Conservation (phyloP, 1,284 basidiomycete genomes). For the Trichosporon ovoides region DNA sequence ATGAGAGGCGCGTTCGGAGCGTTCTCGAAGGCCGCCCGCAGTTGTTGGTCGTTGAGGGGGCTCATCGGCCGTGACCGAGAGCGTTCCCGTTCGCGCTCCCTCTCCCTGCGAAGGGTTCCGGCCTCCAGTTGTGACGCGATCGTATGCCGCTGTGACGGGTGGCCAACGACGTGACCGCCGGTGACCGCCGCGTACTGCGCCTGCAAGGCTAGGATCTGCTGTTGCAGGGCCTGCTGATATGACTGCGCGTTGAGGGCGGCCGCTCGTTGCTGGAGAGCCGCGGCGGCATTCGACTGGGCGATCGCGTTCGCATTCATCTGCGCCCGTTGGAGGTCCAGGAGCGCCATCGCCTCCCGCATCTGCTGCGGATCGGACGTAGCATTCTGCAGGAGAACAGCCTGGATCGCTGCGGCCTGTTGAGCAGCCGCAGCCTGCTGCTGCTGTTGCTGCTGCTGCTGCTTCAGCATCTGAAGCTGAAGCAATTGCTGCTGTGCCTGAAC, state of each 20-base stretch:
- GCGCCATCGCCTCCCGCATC: conserved; percentile 25
- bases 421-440: conserved; percentile 12
- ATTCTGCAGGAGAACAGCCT: conserved; percentile 19
- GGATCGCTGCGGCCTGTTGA: conserved; percentile 14
- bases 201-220: conserved; percentile 18
- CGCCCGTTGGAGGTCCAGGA: conserved; percentile 27
- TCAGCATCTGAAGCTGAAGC: conserved; percentile 13
- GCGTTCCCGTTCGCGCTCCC: conserved; percentile 19
- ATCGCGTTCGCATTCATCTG: conserved; percentile 16
- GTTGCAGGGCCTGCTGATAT: conserved; percentile 19
- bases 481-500: conserved; percentile 18
- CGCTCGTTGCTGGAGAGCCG: conserved; percentile 17
- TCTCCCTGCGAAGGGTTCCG: conserved; percentile 17
- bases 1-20: conserved; percentile 18
- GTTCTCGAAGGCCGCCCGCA: conserved; percentile 32
- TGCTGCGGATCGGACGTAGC: conserved; percentile 21
- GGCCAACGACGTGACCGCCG: conserved; percentile 10
- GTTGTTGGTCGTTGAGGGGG: conserved; percentile 21
- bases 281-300: conserved; percentile 11
- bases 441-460: conserved; percentile 18
- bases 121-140: conserved; percentile 32
- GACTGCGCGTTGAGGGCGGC: conserved; percentile 17
- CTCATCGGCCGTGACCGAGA: conserved; percentile 7
- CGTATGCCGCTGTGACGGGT: conserved; percentile 16
- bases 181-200: conserved; percentile 10